Conservation (phyloP, 768 basidiomycete genomes). For the Rhodotorula babjevae region DNA sequence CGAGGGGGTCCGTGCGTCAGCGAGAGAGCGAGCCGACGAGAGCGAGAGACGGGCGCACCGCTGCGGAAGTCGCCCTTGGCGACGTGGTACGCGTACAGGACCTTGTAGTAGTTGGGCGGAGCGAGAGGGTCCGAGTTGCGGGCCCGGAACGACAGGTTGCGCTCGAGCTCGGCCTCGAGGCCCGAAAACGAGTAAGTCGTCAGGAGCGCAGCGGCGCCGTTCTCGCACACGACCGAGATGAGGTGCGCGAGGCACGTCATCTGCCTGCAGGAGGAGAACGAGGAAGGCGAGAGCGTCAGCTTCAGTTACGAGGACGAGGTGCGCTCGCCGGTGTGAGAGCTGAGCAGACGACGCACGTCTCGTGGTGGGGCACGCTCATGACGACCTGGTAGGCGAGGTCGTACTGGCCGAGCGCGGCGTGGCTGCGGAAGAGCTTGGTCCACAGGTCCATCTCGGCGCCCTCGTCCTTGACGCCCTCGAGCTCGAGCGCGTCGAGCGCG, state of each 20-base stretch:
- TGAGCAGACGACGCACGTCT: slow-evolving; percentile 60
- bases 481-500: slow-evolving; percentile 61
- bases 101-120: slow-evolving; percentile 77
- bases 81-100: slow-evolving; percentile 91
- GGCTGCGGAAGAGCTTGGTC: slow-evolving; percentile 70
- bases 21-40: not conserved
- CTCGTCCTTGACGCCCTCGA: slow-evolving; percentile 48
- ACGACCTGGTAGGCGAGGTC: slow-evolving; percentile 83
- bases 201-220: slow-evolving; percentile 69
- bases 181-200: slow-evolving; percentile 79
- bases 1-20: not conserved
- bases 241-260: slow-evolving; percentile 75
- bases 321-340: too few species aligned
- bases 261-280: slow-evolving; percentile 55
- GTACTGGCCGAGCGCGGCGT: slow-evolving; percentile 66
- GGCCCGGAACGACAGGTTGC: slow-evolving; percentile 81
- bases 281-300: too few species aligned
- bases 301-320: too few species aligned
- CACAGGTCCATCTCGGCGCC: slow-evolving; percentile 66
- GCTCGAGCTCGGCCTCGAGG: slow-evolving; percentile 79
- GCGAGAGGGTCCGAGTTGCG: slow-evolving; percentile 85
- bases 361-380: slow-evolving; percentile 67
- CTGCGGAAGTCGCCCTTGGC: slow-evolving; percentile 81
- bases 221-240: slow-evolving; percentile 88
- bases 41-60: slow-evolving; percentile 56